Base-by-base conservation (phyloP, 2,329 filamentous ascomycete genomes). In the Xylaria arbuscula region DNA sequence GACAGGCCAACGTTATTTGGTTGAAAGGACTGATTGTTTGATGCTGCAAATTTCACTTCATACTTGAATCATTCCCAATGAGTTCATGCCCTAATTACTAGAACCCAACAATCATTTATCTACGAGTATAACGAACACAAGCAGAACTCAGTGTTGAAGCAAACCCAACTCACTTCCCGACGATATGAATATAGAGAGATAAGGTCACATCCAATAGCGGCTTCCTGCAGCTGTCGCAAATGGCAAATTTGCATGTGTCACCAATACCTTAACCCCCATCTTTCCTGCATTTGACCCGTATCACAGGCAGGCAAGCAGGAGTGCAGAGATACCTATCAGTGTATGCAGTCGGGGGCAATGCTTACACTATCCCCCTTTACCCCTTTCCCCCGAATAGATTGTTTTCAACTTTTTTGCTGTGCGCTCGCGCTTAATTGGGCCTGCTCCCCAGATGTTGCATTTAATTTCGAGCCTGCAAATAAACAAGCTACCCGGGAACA, bases 161-260 rank as follows among this genome's bases (percentile, higher is more conserved):
- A 22, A 57, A 70, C 68, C 70, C 59, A 73, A 67, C 51, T 54
- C 17, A 50, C 24, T 51, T 32, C 55, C 70, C 38, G 62, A 60
- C 71, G 70, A 71, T 72, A 72, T 65, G 68, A 69, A 70, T 61
- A 70, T 61, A 47, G 47, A 54, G 5, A 57, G 42, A 51, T 56
- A 38, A 68, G 57, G 73, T 75, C 67, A 67, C 71, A 74, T 72
- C 66, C 67, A 66, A 71, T 11, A 45, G 64, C 74, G 72, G 75
- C 67, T 71, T 72, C 70, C 72, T 70, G 69, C 75, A 75, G 74
- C 73, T 75, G 71, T 73, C 73, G 72, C 67, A 70, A 70, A 68
- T 64, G 64, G 64, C 62, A 70, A 67, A 65, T 66, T 47, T 53
- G 28, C 53, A 38, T 56, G 66, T 64, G 58, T 66, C 64, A 74